Percentiles rank a stretch among this genome's conserved stretches.
Evolutionary conservation across 805 yeast species (phyloP).

Genomic region (Candida silvicultrix): DNA sequence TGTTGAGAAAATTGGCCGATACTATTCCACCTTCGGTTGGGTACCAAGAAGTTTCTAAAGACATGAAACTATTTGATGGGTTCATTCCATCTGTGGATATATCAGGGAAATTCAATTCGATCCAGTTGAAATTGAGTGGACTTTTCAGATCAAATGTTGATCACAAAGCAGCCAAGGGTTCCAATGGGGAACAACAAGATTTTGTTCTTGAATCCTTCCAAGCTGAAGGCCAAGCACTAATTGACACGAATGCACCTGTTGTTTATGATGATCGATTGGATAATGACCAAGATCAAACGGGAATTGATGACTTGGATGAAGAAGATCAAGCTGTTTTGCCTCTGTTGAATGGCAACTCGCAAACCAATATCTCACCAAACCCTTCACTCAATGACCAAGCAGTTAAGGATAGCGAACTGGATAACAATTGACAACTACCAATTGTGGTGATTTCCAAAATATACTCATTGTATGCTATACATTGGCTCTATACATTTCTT

Average conservation of each 20-base stretch:
- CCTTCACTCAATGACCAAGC: background rate
- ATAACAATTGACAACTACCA: background rate
- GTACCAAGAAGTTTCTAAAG: conserved; percentile 10
- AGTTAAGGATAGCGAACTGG: background rate
- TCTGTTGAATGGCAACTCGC: background rate
- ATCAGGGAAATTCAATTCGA: background rate
- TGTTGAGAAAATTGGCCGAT: conserved; percentile 20
- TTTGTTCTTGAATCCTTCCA: background rate
- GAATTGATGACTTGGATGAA: background rate
- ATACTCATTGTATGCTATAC: background rate
- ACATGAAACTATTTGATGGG: background rate
- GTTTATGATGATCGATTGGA: background rate
- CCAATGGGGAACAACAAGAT: background rate
- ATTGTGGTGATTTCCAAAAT: background rate
- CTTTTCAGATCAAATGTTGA: background rate
- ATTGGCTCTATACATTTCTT: background rate
- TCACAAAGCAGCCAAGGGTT: background rate
- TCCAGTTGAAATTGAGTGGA: background rate
- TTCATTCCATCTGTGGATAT: background rate
- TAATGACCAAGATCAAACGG: background rate
- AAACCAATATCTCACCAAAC: background rate
- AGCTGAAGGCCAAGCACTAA: background rate
- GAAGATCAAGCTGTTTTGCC: background rate
- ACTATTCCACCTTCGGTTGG: conserved; percentile 25
- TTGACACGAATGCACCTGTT: background rate